phyloP scores from a whole-genome alignment of 805 yeast species.

The Phaffomyces opuntiae region DNA sequence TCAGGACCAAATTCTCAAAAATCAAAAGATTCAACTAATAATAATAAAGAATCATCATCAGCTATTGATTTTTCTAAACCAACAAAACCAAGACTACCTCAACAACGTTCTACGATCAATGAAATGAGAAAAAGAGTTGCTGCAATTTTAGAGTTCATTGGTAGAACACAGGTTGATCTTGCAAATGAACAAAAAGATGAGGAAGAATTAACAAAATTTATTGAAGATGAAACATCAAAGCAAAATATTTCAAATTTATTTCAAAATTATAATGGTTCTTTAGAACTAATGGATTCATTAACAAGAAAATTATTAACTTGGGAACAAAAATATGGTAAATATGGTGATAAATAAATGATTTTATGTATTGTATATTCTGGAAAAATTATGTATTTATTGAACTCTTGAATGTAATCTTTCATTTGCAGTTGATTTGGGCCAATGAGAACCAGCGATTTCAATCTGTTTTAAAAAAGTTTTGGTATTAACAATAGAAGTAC shows the following conservation, averaged over 20 bases:
- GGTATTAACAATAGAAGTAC: conserved; percentile 54
- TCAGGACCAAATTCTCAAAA: conserved; percentile 2
- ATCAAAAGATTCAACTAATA: neutral
- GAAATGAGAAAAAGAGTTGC: conserved; percentile 87
- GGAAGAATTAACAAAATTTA: conserved; percentile 39
- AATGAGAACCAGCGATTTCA: conserved; percentile 30
- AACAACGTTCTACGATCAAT: conserved; percentile 60
- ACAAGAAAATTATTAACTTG: conserved; percentile 67
- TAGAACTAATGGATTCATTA: conserved; percentile 61
- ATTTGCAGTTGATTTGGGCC: conserved; percentile 23
- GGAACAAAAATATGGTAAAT: conserved; percentile 60
- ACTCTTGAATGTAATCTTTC: conserved; percentile 10
- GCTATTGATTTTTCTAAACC: conserved; percentile 58
- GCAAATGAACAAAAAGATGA: conserved; percentile 65
- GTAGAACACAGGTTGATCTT: conserved; percentile 78
- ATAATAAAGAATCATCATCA: conserved; percentile 12
- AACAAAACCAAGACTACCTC: conserved; percentile 78
- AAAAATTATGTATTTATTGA: neutral
- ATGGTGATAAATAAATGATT: conserved; percentile 13
- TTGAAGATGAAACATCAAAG: conserved; percentile 34
- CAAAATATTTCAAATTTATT: conserved; percentile 35
- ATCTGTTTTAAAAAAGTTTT: conserved; percentile 26
- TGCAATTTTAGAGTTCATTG: conserved; percentile 86
- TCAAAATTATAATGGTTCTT: conserved; percentile 49
- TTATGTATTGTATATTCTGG: neutral